These are phyloP conservation scores for Xylariaceae sp. DNA, from an alignment of 2,329 filamentous ascomycete genomes.

Conservation along the genomic window DNA sequence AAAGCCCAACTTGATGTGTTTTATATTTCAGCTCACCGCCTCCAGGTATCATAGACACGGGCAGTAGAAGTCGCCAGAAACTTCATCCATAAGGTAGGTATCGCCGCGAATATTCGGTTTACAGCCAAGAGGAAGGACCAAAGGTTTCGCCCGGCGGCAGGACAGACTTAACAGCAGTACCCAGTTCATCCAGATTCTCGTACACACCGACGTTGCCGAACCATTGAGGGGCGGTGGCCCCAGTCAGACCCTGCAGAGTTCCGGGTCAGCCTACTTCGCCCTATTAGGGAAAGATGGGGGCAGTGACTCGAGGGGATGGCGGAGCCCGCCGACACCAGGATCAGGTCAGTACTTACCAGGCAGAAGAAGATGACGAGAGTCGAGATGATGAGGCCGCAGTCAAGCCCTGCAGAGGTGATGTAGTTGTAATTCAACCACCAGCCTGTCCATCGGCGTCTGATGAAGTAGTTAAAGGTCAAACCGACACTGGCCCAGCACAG, in stretches of 20 bases:
- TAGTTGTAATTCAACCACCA: conserved; percentile 80
- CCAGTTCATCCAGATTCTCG: conserved; percentile 38
- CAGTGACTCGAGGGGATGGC: too few relatives aligned
- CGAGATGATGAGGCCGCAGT: conserved; percentile 58
- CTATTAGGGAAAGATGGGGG: too few relatives aligned
- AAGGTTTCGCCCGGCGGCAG: conserved; percentile 39
- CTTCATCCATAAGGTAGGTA: neutral
- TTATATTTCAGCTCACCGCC: too few relatives aligned
- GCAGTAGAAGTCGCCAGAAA: neutral
- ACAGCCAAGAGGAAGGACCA: conserved; percentile 43
- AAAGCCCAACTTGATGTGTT: too few relatives aligned
- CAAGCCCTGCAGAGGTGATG: conserved; percentile 62
- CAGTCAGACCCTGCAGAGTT: too few relatives aligned
- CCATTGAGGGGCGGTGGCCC: conserved; percentile 49
- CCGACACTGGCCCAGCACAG: conserved; percentile 64
- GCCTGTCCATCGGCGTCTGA: conserved; percentile 56
- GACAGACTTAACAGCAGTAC: conserved; percentile 34
- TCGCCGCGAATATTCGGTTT: too few relatives aligned
- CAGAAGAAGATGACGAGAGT: conserved; percentile 65
- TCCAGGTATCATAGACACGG: too few relatives aligned
- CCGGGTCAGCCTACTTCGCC: too few relatives aligned
- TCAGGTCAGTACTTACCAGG: too few relatives aligned
- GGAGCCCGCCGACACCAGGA: too few relatives aligned
- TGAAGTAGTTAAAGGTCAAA: conserved; percentile 59
- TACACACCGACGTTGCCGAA: conserved; percentile 48